phyloP scores from a whole-genome alignment of 345 rosid species.

The Linum tenue region DNA sequence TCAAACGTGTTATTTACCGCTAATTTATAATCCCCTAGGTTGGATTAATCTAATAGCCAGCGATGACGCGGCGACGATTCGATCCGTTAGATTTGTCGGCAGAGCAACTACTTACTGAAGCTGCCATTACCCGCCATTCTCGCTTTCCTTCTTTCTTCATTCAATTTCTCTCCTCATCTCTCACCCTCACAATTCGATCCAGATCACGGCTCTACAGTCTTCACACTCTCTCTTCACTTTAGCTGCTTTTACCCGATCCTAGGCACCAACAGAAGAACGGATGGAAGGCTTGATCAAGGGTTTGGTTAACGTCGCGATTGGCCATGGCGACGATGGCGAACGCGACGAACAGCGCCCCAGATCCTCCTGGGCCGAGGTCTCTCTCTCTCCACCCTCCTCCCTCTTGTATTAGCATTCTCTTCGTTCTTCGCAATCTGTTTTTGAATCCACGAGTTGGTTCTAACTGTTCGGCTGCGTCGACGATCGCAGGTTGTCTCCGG shows the following conservation, averaged over 20 bases:
- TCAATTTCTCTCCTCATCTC: not conserved
- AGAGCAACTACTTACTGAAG: slow-evolving; percentile 8
- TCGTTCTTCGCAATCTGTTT: not conserved
- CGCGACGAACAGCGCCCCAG: slow-evolving; percentile 42
- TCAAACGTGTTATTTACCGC: too few species aligned
- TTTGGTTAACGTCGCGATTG: slow-evolving; percentile 50
- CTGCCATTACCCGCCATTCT: slow-evolving; percentile 31
- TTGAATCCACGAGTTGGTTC: too few species aligned
- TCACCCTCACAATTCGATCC: not conserved
- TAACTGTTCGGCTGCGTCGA: not conserved
- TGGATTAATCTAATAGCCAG: too few species aligned
- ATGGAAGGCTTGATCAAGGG: slow-evolving; percentile 82
- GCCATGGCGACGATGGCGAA: slow-evolving; percentile 17
- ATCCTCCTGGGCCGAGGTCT: slow-evolving; percentile 74
- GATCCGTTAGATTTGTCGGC: not conserved
- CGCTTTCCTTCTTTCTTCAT: not conserved
- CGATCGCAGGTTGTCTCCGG: slow-evolving; percentile 64
- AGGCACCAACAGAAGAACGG: not conserved
- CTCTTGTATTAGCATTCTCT: not conserved
- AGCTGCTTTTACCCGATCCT: not conserved
- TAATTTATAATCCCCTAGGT: too few species aligned
- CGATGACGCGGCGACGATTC: not conserved
- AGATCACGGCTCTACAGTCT: not conserved
- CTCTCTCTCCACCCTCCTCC: not conserved
- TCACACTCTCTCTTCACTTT: not conserved